Evolutionary conservation across 331 rosid genomes (phyloP), one percentile per base, ranked within the genome.

Genomic region (Cydonia oblonga): DNA sequence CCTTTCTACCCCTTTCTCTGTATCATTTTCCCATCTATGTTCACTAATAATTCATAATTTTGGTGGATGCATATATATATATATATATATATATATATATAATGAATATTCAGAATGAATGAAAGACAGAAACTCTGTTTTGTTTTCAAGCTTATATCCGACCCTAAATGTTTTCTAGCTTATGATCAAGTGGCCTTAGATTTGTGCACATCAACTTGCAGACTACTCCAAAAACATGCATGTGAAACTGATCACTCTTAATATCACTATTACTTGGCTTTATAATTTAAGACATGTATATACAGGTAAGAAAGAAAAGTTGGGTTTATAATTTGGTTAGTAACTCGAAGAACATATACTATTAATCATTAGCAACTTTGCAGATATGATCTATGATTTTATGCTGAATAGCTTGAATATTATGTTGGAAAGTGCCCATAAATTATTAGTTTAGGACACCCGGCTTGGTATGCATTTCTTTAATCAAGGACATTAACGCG

Each of bases 1-100:
- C 76, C 9, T 56, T 40, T 70, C 59, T 77, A 64, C 72, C 81
- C 81, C 40, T 70, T 20, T 3, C 61, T 23, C 28, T 9, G 15
- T 12, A 56, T 22, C 61, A 22, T 56, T 56, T 56, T 56, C 62
- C 15, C 62, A 56, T 56, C 24, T 20, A 7, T 54, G 3, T 54
- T 19, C 25, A 18, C 60, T 49, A 49, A 49, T 6, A 49, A 6
- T 49, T 49, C 22, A 49, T 49, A 49, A 49, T 49, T 49, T 49
- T 49, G 56, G 56, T 49, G 22, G 5, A 51, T 24, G 5, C 18
- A 14, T 15, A 13, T 3, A 15, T 15, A 18, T 35, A 35, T 12
- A 35, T 12, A 35, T 2, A 35, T 12, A 35, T 4, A 35, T 35
- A 35, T 9, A 60, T 62, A 15, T 4, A 23, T 62, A 23, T 26